Evolutionary conservation across 2,329 filamentous ascomycete genomes (phyloP).

Genomic region (Tolypocladium sp.): DNA sequence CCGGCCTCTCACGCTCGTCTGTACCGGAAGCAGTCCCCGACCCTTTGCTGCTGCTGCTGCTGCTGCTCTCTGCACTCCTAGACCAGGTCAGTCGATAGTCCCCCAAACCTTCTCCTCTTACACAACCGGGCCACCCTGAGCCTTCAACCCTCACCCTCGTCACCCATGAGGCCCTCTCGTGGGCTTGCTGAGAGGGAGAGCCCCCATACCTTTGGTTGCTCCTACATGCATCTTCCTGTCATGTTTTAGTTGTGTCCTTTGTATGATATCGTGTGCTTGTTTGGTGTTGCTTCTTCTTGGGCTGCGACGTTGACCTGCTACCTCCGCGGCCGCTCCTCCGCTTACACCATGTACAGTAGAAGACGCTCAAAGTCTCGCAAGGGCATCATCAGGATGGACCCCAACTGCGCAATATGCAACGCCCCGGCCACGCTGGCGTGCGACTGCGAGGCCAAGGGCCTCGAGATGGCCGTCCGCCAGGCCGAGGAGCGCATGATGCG

Average conservation of each 20-base stretch:
- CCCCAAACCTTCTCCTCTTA: slow-evolving; percentile 9
- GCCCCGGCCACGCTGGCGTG: slow-evolving; percentile 49
- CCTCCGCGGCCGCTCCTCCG: not conserved
- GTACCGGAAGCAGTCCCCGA: not conserved
- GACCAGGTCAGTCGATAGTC: slow-evolving; percentile 19
- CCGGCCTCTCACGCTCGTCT: not conserved
- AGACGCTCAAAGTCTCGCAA: slow-evolving; percentile 32
- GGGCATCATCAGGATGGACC: slow-evolving; percentile 54
- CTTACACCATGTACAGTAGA: slow-evolving; percentile 43
- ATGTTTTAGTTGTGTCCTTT: not conserved
- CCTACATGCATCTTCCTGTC: not conserved
- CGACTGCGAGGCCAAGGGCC: slow-evolving; percentile 57
- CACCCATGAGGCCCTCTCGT: slow-evolving; percentile 17
- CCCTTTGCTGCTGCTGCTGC: not conserved
- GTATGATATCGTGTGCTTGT: slow-evolving; percentile 3
- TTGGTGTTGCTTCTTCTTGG: not conserved
- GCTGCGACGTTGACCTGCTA: not conserved
- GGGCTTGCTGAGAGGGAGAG: slow-evolving; percentile 16
- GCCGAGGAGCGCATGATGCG: slow-evolving; percentile 57
- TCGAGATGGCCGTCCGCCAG: slow-evolving; percentile 53
- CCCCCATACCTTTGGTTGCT: not conserved
- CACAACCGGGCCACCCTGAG: slow-evolving; percentile 6
- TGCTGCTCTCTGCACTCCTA: slow-evolving; percentile 11
- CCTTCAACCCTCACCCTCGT: slow-evolving; percentile 9
- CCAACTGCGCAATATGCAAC: slow-evolving; percentile 59